Percentiles rank a stretch among this genome's conserved stretches.
Evolutionary conservation across 306 rosid genomes (phyloP).

Genomic region (Albizia julibrissin): DNA sequence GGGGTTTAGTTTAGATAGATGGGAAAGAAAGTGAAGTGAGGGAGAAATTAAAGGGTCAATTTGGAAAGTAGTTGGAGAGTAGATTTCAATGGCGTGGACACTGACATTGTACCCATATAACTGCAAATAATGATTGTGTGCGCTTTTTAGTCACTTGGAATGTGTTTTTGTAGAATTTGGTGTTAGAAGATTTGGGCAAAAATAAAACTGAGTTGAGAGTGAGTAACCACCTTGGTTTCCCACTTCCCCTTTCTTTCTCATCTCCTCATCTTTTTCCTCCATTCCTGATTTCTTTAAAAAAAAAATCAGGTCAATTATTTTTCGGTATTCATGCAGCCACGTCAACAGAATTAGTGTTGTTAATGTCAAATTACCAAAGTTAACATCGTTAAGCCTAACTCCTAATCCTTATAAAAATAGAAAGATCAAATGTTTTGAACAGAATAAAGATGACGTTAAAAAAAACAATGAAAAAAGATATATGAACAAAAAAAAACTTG

Average conservation of each 20-base stretch:
- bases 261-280: background rate
- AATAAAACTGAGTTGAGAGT: background rate
- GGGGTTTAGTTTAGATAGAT: background rate
- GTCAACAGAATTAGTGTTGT: no score
- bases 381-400: no score
- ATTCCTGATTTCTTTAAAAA: background rate
- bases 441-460: no score
- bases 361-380: no score
- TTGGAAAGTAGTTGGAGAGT: background rate
- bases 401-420: no score
- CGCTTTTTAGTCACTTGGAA: background rate
- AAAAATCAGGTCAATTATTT: no score
- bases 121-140: background rate
- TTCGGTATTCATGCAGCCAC: no score
- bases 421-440: no score
- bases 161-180: background rate
- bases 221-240: background rate
- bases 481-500: no score
- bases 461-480: no score
- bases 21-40: background rate
- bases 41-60: background rate
- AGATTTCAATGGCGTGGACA: background rate
- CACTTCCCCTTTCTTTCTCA: background rate
- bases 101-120: background rate
- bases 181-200: no score